Base-by-base conservation (phyloP, 192 early-diverging fungal genomes). In the Backusella psychrophila region DNA sequence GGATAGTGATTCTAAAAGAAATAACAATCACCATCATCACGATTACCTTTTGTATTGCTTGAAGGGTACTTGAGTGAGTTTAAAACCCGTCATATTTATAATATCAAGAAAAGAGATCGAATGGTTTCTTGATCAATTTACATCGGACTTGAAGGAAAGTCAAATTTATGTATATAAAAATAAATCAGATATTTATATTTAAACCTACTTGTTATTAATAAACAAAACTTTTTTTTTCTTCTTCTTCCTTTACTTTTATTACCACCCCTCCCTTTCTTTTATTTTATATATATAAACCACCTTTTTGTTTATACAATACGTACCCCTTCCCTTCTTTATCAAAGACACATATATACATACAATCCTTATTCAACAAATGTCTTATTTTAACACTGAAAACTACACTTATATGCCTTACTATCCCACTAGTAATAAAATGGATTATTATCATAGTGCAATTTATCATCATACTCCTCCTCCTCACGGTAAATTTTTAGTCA, bases 71-170 rank as follows among this genome's bases (percentile, higher is more conserved):
- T 63, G 12, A 63, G n/a, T 29, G 56, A 63, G 56, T 63, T 63
- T 63, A 11, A 63, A 63, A 63, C 12, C 23, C 56, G 8, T 63
- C 2, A 15, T 63, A 63, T 26, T 63, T 63, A 14, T 29, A 29
- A 14, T 63, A 63, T 63, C 23, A 29, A 49, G 46, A n/a, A 49
- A 63, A 63, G 56, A 63, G 56, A 63, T 63, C 11, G 56, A 63
- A 29, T 63, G 56, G 56, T 63, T 63, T 63, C 26, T 63, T 63
- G 56, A 63, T 63, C 56, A 63, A 63, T 63, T 63, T 63, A 63
- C 12, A 63, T 63, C 56, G 56, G 56, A 63, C 56, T 63, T 63
- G 56, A 63, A 63, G 29, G 56, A 29, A 63, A 63, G 53, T 59
- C 21, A 59, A 59, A 53, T 53, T 59, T 59, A 59, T 59, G 11